phyloP scores from a whole-genome alignment of 2,329 filamentous ascomycete genomes.

The Ceratocystis eucalypticola region DNA sequence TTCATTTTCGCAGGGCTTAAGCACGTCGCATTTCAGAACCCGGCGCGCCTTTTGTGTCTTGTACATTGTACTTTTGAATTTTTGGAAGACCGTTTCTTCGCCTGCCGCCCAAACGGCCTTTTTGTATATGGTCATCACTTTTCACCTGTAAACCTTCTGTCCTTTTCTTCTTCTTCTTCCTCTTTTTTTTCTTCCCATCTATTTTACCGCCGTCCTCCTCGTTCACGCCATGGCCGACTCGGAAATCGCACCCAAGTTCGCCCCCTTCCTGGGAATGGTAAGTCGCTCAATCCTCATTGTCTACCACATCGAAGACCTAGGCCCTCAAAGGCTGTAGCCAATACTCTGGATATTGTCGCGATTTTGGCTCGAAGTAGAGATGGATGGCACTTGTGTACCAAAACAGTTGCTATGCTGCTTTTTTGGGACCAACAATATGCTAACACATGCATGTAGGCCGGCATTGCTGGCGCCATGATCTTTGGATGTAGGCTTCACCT shows the following conservation, averaged over 20 bases:
- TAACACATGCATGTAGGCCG: constrained; percentile 38
- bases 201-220: background rate
- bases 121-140: background rate
- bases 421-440: background rate
- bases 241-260: constrained; percentile 61
- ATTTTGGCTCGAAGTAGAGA: too few species aligned
- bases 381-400: too few species aligned
- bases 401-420: background rate
- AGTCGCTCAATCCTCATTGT: constrained; percentile 26
- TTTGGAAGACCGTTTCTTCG: background rate
- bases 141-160: background rate
- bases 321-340: background rate
- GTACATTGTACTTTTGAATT: background rate
- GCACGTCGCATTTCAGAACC: background rate
- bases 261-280: constrained; percentile 82
- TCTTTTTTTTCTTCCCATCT: background rate
- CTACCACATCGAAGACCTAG: background rate
- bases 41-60: background rate
- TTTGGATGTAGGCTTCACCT: constrained; percentile 54
- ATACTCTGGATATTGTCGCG: too few species aligned
- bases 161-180: background rate
- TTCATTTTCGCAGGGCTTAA: background rate
- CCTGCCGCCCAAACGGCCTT: background rate
- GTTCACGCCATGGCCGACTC: constrained; percentile 37
- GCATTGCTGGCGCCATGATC: constrained; percentile 70